Evolutionary conservation across 1,139 yeast genomes (phyloP).

Genomic region (Candida frijolesensis): DNA sequence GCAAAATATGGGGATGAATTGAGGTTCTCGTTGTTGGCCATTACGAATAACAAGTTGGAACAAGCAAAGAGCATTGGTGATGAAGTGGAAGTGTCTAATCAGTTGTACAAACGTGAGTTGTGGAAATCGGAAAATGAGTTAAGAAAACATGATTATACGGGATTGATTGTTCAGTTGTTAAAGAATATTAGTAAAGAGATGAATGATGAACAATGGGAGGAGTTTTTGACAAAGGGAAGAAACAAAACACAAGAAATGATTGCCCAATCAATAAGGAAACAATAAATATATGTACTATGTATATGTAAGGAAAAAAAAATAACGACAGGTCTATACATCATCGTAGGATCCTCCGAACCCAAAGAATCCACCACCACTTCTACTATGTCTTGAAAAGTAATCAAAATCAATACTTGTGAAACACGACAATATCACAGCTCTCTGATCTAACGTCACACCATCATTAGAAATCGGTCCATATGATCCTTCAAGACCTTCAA

Average conservation of each 20-base stretch:
- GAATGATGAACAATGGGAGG: constrained; percentile 50
- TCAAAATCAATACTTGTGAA: constrained; percentile 94
- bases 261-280: constrained; percentile 11
- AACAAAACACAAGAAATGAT: constrained; percentile 18
- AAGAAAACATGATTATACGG: constrained; percentile 59
- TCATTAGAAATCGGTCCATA: constrained; percentile 13
- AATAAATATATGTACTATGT: not conserved
- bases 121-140: constrained; percentile 47
- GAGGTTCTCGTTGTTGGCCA: constrained; percentile 61
- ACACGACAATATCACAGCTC: constrained; percentile 82
- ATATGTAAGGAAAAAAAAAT: not conserved
- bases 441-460: constrained; percentile 62
- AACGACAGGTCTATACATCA: constrained; percentile 9
- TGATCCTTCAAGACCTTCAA: constrained; percentile 44
- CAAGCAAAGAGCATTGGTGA: constrained; percentile 42
- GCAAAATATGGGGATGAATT: constrained; percentile 51
- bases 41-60: constrained; percentile 54
- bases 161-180: constrained; percentile 50
- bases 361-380: constrained; percentile 48
- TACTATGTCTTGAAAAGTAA: constrained; percentile 86
- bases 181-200: constrained; percentile 38
- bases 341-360: constrained; percentile 38
- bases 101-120: constrained; percentile 35
- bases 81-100: constrained; percentile 25
- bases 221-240: constrained; percentile 35